phyloP scores from a whole-genome alignment of 768 basidiomycete species.

The Mycena crocata region DNA sequence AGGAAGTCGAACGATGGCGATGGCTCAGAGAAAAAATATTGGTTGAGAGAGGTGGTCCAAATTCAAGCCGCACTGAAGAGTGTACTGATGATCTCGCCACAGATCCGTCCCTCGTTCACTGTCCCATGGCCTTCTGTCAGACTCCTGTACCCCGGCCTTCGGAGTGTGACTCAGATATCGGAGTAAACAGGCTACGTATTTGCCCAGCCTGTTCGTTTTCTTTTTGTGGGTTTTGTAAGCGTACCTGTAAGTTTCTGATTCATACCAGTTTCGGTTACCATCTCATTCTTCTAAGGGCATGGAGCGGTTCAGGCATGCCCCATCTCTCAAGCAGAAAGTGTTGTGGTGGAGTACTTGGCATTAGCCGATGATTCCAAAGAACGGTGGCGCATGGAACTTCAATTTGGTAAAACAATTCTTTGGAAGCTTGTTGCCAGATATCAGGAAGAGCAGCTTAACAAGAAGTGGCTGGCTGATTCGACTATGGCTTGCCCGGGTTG shows the following conservation, averaged over 20 bases:
- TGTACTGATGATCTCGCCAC: not conserved
- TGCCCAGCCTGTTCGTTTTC: conserved; percentile 80
- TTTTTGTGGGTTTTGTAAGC: conserved; percentile 86
- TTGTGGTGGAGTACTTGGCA: conserved; percentile 76
- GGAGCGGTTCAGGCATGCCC: conserved; percentile 81
- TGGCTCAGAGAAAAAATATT: conserved; percentile 80
- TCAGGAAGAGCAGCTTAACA: conserved; percentile 81
- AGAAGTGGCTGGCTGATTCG: conserved; percentile 74
- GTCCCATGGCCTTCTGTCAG: conserved; percentile 86
- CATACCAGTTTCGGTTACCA: not conserved
- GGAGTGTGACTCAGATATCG: conserved; percentile 63
- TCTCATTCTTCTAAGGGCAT: conserved; percentile 67
- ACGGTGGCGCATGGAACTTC: conserved; percentile 67
- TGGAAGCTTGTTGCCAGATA: conserved; percentile 69
- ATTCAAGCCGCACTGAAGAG: not conserved
- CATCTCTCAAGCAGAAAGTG: conserved; percentile 70
- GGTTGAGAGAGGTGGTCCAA: conserved; percentile 72
- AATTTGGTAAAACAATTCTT: conserved; percentile 74
- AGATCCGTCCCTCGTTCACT: conserved; percentile 87
- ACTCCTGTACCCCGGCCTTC: conserved; percentile 75
- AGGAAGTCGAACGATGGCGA: conserved; percentile 77
- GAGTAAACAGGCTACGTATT: conserved; percentile 78
- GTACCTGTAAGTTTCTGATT: conserved; percentile 65
- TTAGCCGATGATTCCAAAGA: conserved; percentile 62
- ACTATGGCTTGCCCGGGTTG: conserved; percentile 85